Conservation (phyloP, 2,329 filamentous ascomycete genomes). For the Phyllosticta citriasiana region DNA sequence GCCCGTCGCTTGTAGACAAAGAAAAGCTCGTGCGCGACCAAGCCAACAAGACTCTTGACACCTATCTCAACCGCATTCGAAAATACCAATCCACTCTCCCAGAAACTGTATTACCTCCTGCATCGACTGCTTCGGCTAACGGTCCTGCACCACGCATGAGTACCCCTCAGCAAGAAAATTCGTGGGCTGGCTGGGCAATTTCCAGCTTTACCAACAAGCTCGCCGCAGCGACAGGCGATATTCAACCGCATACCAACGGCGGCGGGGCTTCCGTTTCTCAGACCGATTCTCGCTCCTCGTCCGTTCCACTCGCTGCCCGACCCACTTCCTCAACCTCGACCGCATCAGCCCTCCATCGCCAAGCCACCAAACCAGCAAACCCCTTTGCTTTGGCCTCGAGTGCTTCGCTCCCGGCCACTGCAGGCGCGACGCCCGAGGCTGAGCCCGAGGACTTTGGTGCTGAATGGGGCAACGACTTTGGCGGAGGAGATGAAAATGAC, state of each 20-base stretch:
- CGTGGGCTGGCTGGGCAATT: conserved; percentile 96
- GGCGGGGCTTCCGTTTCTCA: conserved; percentile 38
- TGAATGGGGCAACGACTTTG: conserved; percentile 44
- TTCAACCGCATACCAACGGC: conserved; percentile 45
- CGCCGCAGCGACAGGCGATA: conserved; percentile 74
- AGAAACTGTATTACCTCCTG: conserved; percentile 64
- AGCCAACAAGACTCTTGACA: conserved; percentile 77
- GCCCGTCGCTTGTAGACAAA: conserved; percentile 80
- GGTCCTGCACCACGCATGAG: conserved; percentile 59
- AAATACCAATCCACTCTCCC: conserved; percentile 71
- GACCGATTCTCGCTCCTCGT: conserved; percentile 37
- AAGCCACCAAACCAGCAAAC: conserved; percentile 18
- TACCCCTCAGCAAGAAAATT: conserved; percentile 60
- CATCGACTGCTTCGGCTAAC: conserved; percentile 36
- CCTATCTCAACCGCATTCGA: conserved; percentile 72
- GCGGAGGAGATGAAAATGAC: conserved; percentile 43
- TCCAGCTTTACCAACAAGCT: conserved; percentile 97
- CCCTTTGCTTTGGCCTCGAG: conserved; percentile 18
- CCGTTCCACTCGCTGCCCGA: conserved; percentile 36
- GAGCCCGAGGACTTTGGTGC: conserved; percentile 37
- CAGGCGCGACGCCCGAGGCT: conserved; percentile 13
- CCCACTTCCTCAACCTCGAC: conserved; percentile 31
- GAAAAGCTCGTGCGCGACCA: conserved; percentile 91
- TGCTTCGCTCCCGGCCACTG: background rate
- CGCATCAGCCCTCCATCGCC: conserved; percentile 45